phyloP scores from a whole-genome alignment of 1,284 basidiomycete species.

The Sparassis latifolia region DNA sequence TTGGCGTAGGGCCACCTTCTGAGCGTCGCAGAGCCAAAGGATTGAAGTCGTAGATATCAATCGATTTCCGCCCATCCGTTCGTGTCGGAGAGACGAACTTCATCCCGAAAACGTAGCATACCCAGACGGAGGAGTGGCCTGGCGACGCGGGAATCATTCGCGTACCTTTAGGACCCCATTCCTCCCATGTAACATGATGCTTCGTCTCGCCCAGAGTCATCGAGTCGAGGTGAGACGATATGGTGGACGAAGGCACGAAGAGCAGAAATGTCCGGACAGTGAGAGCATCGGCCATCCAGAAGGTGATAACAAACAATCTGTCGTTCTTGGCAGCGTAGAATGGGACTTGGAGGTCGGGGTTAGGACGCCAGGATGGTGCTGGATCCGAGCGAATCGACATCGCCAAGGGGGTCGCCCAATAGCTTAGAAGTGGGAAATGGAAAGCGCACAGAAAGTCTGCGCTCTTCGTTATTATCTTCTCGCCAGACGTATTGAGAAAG shows the following conservation, averaged over 20 bases:
- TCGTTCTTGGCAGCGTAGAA: constrained; percentile 41
- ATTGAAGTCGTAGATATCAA: constrained; percentile 45
- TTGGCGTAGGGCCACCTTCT: constrained; percentile 4
- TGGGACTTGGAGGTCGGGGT: constrained; percentile 31
- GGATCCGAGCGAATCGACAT: constrained; percentile 54
- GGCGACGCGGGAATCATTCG: constrained; percentile 31
- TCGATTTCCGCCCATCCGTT: constrained; percentile 8
- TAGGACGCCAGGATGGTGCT: constrained; percentile 37
- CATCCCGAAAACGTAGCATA: constrained; percentile 53
- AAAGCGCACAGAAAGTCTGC: constrained; percentile 33
- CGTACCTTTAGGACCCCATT: constrained; percentile 45
- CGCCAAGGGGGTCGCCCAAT: constrained; percentile 20
- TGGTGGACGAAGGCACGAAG: constrained; percentile 41
- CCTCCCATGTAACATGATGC: constrained; percentile 36
- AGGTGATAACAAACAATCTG: constrained; percentile 42
- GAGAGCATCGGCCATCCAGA: constrained; percentile 27
- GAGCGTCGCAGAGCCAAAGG: constrained; percentile 15
- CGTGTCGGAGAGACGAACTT: constrained; percentile 31
- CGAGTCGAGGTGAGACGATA: constrained; percentile 30
- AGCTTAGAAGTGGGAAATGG: constrained; percentile 30
- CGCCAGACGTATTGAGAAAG: constrained; percentile 16
- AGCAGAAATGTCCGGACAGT: constrained; percentile 30
- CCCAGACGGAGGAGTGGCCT: constrained; percentile 39
- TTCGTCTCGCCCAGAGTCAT: constrained; percentile 15
- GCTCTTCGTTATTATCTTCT: constrained; percentile 23